Percentiles rank a stretch among this genome's conserved stretches.
These are phyloP conservation scores for Entomortierella chlamydospora DNA, from an alignment of 192 early-diverging fungal species.

Conservation along the genomic window DNA sequence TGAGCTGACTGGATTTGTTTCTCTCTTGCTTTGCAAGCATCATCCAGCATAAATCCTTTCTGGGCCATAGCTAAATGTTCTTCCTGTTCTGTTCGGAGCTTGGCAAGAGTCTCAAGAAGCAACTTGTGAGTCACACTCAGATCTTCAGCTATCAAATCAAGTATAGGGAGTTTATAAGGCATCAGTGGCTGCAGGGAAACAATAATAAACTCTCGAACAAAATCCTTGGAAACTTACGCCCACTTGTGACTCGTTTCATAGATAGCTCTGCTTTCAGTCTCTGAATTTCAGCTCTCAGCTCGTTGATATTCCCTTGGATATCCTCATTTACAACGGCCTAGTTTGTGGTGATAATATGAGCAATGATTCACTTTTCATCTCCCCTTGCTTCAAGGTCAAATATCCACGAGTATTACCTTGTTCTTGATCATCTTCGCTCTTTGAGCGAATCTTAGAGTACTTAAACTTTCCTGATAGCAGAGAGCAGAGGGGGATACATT, in stretches of 20 bases:
- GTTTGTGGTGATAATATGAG: not conserved
- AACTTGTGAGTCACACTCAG: slow-evolving; percentile 56
- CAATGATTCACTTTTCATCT: not conserved
- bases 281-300: slow-evolving; percentile 71
- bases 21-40: slow-evolving; percentile 46
- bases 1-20: slow-evolving; percentile 46
- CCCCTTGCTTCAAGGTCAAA: not conserved
- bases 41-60: slow-evolving; percentile 58
- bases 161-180: no score
- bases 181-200: no score
- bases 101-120: slow-evolving; percentile 61
- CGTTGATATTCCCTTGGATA: slow-evolving; percentile 72
- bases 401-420: slow-evolving; percentile 46
- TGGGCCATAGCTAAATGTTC: slow-evolving; percentile 59
- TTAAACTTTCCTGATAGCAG: slow-evolving; percentile 68
- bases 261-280: slow-evolving; percentile 62
- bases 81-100: slow-evolving; percentile 62
- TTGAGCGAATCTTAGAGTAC: slow-evolving; percentile 75
- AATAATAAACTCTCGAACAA: not conserved
- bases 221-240: slow-evolving; percentile 3
- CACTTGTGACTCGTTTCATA: slow-evolving; percentile 25
- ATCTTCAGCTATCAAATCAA: slow-evolving; percentile 45
- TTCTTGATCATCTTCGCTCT: slow-evolving; percentile 79
- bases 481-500: slow-evolving; percentile 63
- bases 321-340: slow-evolving; percentile 76